Base-by-base conservation (phyloP, 352 stramenopile species). In the Phytophthora foliorum region DNA sequence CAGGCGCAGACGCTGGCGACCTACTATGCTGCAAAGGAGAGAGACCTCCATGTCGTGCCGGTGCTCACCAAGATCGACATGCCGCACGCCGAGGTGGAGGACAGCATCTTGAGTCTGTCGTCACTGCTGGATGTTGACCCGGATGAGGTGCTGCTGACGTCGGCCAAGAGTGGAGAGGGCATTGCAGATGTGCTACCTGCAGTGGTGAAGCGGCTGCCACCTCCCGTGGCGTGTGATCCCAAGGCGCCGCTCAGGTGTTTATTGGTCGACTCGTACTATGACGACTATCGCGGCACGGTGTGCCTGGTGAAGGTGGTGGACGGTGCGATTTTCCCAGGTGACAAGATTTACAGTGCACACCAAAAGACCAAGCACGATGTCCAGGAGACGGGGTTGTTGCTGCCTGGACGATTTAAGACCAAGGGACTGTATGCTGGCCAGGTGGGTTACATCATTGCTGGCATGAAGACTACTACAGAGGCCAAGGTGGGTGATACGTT, bases 41-140 rank as follows among this genome's bases (percentile, higher is more conserved):
- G 98, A 67, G 84, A 98, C 59, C 83, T 99, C 13, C 92, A 98
- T 50, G 87, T 99, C 36, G 89, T 99, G 17, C 93, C 98, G 0
- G 95, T 99, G 24, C 77, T 99, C 54, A 99, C 98, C 10, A 99
- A 99, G 77, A 97, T 99, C 69, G 98, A 99, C 85, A 91, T 99
- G 69, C 92, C 96, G 1, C 94, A 98, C 36, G 97, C 97, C 5
- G 93, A 99, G 72, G 93, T 97, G 3, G 97, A 96, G 32, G 88
- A 96, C 60, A 78, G 76, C 22, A 94, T 94, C 54, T 63, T 96
- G 57, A 93, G 84, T 59, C 58, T 96, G 4, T 94, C 85, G 36
- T 86, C 80, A 27, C 65, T 94, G 29, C 61, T 96, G 25, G 85
- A 97, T 53, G 88, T 98, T 27, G 96, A 99, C 67, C 94, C 97